Evolutionary conservation across 1,284 basidiomycete genomes (phyloP).

Genomic region (Xerocomus cyaneibrunnescens): DNA sequence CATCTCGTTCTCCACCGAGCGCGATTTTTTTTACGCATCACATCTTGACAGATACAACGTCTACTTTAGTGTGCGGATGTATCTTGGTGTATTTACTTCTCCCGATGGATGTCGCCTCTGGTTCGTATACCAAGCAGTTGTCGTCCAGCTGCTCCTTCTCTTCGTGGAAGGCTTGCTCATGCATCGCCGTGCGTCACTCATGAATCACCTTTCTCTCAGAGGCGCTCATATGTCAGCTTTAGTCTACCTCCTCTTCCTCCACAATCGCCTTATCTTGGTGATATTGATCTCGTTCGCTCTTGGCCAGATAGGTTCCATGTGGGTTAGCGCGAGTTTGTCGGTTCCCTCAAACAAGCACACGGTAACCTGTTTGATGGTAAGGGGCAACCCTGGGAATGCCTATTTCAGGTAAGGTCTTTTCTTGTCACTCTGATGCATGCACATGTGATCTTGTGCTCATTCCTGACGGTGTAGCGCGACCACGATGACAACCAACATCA

Average conservation of each 20-base stretch:
- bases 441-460: background rate
- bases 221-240: background rate
- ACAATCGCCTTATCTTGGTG: slow-evolving; percentile 1
- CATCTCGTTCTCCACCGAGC: background rate
- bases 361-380: slow-evolving; percentile 18
- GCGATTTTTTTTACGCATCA: background rate
- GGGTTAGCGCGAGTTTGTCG: slow-evolving; percentile 13
- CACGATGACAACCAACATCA: slow-evolving; percentile 13
- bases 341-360: slow-evolving; percentile 12
- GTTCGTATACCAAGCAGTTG: slow-evolving; percentile 19
- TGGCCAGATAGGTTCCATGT: slow-evolving; percentile 21
- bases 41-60: slow-evolving; percentile 15
- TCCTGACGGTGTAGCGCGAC: slow-evolving; percentile 9
- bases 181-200: slow-evolving; percentile 17
- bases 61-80: slow-evolving; percentile 20
- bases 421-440: background rate
- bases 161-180: slow-evolving; percentile 17
- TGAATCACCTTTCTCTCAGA: background rate
- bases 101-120: slow-evolving; percentile 13
- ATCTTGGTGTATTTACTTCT: slow-evolving; percentile 9
- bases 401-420: slow-evolving; percentile 20
- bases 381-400: slow-evolving; percentile 11
- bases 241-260: slow-evolving; percentile 21
- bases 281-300: slow-evolving; percentile 7
- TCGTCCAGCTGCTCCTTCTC: slow-evolving; percentile 16